Evolutionary conservation across 1,284 basidiomycete genomes (phyloP), one percentile per base, ranked within the genome.

Genomic region (Ustilago shanxiensis): DNA sequence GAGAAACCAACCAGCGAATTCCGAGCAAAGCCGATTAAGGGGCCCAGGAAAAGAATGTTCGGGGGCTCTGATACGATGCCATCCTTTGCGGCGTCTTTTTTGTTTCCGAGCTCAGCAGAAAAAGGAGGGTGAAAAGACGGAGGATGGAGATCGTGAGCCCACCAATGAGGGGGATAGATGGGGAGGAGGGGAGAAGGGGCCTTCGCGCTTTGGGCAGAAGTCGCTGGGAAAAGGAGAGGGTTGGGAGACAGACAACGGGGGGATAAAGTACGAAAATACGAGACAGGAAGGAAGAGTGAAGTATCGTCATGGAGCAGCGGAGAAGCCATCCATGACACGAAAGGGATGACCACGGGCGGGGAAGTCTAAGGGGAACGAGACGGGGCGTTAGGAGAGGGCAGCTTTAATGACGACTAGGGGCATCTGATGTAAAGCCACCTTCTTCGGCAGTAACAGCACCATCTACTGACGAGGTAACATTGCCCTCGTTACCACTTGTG

Each of bases 361-460:
- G 1, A n/a, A 29, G 47, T 49, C 47, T 49, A 37, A n/a, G 22
- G 24, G 22, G 29, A 41, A 41, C 50, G 26, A 53, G n/a, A n/a
- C n/a, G n/a, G n/a, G n/a, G n/a, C n/a, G n/a, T n/a, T n/a, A 47
- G 22, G 26, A 39, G 18, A 20, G 3, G 18, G 29, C 8, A 6
- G 37, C 16, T 24, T 28, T 24, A 44, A 20, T 39, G 57, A 54
- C 56, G 63, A 37, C 41, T 58, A 22, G 63, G 35, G n/a, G 71
- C 66, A 50, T 75, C 68, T 37, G 54, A 56, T 24, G 37, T 37
- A 22, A 39, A 56, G 37, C 14, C 54, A 33, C 71, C 75, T 52
- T 83, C 81, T 50, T 81, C 81, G 2, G 80, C 80, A 2, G 81
- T 83, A 13, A 81, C 81, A 31, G 80, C 80, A 13, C 67, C 72